A percentile compares a stretch with the other conserved stretches of the same genome.
Conservation (phyloP, 371 early-diverging fungal genomes). For the Mortierella sp. region DNA sequence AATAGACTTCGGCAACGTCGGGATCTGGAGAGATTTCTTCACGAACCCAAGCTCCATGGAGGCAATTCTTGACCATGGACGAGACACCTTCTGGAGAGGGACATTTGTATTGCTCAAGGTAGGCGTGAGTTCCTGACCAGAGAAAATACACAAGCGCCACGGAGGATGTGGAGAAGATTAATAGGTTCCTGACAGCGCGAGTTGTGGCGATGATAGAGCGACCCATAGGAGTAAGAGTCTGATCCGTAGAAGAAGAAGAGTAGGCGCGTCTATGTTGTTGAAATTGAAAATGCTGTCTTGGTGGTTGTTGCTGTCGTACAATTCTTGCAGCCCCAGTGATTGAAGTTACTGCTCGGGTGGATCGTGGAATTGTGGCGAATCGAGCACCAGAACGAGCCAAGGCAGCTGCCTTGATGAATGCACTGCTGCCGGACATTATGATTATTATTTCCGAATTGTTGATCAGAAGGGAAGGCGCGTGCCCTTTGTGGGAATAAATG, state of each 20-base stretch:
- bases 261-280: no score
- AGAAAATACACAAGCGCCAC: conserved; percentile 26
- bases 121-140: conserved; percentile 46
- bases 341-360: neutral
- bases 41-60: conserved; percentile 55
- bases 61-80: conserved; percentile 15
- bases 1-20: conserved; percentile 33
- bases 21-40: conserved; percentile 47
- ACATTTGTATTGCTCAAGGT: conserved; percentile 53
- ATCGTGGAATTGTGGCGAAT: neutral
- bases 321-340: neutral
- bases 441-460: neutral
- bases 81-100: conserved; percentile 43
- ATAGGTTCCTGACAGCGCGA: conserved; percentile 24
- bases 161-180: conserved; percentile 31
- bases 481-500: no score
- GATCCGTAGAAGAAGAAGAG: neutral
- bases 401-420: no score
- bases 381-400: neutral
- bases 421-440: neutral
- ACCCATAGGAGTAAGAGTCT: conserved; percentile 14
- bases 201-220: conserved; percentile 27
- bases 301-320: conserved; percentile 1
- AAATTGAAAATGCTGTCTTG: neutral
- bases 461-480: neutral